phyloP scores from a whole-genome alignment of 2,329 filamentous ascomycete species.

The Ascomycota sp. region DNA sequence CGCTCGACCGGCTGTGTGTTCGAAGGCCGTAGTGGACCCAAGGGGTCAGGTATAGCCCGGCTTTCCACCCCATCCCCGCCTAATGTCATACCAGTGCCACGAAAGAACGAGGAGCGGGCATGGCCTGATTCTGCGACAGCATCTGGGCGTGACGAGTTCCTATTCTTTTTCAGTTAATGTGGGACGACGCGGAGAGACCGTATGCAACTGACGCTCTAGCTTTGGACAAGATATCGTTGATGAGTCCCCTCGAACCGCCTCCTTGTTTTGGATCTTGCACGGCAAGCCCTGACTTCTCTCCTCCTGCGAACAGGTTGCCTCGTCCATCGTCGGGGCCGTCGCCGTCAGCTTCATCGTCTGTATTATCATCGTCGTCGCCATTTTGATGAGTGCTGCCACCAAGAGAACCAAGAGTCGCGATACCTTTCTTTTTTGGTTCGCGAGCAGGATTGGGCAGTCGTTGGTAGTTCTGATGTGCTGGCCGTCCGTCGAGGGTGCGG shows the following conservation, averaged over 20 bases:
- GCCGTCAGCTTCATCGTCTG: constrained; percentile 33
- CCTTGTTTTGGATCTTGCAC: constrained; percentile 39
- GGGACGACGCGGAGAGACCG: not conserved
- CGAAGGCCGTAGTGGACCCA: constrained; percentile 9
- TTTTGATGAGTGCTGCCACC: constrained; percentile 25
- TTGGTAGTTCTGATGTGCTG: constrained; percentile 23
- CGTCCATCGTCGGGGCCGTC: constrained; percentile 36
- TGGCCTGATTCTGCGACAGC: constrained; percentile 26
- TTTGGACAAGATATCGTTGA: constrained; percentile 43
- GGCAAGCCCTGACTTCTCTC: constrained; percentile 60
- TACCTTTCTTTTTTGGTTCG: constrained; percentile 34
- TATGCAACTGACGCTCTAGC: constrained; percentile 31
- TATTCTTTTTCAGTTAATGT: constrained; percentile 11
- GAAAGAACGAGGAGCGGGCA: constrained; percentile 35
- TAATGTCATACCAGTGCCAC: constrained; percentile 52
- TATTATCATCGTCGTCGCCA: constrained; percentile 37
- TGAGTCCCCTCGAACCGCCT: constrained; percentile 30
- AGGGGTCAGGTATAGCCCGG: constrained; percentile 43
- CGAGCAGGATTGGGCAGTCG: constrained; percentile 14
- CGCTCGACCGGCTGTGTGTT: constrained; percentile 36
- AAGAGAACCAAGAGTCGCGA: constrained; percentile 39
- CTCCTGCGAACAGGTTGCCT: constrained; percentile 60
- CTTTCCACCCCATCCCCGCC: constrained; percentile 60
- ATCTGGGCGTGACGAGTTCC: constrained; percentile 39
- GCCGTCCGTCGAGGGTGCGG: constrained; percentile 41